Conservation (phyloP, 2,329 filamentous ascomycete species). For the Apiospora malaysiana region DNA sequence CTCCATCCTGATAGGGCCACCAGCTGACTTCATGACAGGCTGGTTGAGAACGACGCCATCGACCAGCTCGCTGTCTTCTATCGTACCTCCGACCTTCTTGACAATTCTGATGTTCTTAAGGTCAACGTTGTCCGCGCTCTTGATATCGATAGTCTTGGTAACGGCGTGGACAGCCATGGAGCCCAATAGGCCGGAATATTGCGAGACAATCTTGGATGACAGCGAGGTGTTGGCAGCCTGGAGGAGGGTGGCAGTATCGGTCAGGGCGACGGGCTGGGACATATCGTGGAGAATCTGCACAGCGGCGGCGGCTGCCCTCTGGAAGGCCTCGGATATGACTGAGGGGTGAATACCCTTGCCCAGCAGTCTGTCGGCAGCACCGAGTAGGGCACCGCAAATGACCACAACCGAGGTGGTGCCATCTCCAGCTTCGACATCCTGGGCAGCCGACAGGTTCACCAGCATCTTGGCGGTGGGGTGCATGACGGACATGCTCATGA, state of each 20-base stretch:
- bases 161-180: conserved; percentile 98
- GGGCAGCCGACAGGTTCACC: conserved; percentile 93
- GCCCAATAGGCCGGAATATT: conserved; percentile 93
- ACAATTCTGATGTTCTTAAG: conserved; percentile 95
- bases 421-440: conserved; percentile 98
- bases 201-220: conserved; percentile 97
- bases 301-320: conserved; percentile 87
- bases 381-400: conserved; percentile 92
- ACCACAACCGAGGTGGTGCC: conserved; percentile 98
- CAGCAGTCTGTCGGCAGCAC: conserved; percentile 89
- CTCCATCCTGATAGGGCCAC: conserved; percentile 90
- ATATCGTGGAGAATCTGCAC: conserved; percentile 93
- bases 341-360: conserved; percentile 96
- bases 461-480: conserved; percentile 99
- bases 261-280: conserved; percentile 90
- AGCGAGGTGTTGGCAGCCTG: conserved; percentile 97
- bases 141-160: conserved; percentile 92
- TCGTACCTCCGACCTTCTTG: conserved; percentile 97
- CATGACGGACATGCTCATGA: conserved; percentile 98
- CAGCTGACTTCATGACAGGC: conserved; percentile 89
- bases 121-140: conserved; percentile 95
- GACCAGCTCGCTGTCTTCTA: conserved; percentile 97
- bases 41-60: conserved; percentile 94
- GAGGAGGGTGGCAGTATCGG: conserved; percentile 86
- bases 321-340: conserved; percentile 96